These are phyloP conservation scores for Zanthoxylum bungeanum DNA, from an alignment of 345 rosid species.

Conservation along the genomic window DNA sequence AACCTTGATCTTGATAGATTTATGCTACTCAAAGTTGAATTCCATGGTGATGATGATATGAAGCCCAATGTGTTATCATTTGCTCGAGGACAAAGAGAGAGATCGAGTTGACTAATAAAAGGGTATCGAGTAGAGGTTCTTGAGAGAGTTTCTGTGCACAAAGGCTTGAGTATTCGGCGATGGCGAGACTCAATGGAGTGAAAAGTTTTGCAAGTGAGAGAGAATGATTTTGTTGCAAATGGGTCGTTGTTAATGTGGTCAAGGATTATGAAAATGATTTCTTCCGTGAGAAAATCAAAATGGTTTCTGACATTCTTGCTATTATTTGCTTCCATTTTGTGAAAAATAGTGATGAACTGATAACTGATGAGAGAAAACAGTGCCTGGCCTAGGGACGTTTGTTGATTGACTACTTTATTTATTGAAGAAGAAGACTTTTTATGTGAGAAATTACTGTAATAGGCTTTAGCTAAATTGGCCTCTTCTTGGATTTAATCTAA, in stretches of 20 bases:
- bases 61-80: conserved; percentile 29
- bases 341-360: background rate
- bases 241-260: conserved; percentile 35
- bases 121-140: conserved; percentile 27
- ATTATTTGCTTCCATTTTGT: background rate
- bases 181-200: conserved; percentile 36
- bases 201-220: conserved; percentile 34
- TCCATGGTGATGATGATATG: conserved; percentile 25
- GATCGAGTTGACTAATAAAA: conserved; percentile 34
- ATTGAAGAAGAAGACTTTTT: background rate
- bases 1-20: conserved; percentile 36
- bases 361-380: background rate
- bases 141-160: conserved; percentile 31
- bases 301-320: conserved; percentile 9
- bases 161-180: conserved; percentile 33
- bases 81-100: conserved; percentile 40
- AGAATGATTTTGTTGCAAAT: conserved; percentile 43
- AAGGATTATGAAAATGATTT: conserved; percentile 34
- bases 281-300: conserved; percentile 39
- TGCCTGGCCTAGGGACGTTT: background rate
- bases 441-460: background rate
- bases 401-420: background rate
- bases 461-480: background rate
- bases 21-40: conserved; percentile 26
- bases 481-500: background rate